Base-by-base conservation (phyloP, 2,329 filamentous ascomycete species). In the Sporothrix luriei region DNA sequence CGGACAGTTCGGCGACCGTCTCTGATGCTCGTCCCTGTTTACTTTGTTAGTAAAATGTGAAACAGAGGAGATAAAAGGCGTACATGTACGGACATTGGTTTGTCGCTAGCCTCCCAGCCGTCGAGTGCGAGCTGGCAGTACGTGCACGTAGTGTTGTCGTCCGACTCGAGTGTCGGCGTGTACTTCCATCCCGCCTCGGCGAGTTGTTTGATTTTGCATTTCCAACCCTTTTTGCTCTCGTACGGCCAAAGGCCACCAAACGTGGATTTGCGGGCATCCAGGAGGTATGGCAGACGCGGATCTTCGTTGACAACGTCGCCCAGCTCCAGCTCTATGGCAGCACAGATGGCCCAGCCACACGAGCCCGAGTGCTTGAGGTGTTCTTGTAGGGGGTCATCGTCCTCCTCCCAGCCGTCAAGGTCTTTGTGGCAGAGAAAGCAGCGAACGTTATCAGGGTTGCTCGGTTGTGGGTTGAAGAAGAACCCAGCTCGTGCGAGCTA, bases 161-260 rank as follows among this genome's bases (percentile, higher is more conserved):
- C 90, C 14, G 89, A 92, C 55, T 94, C 93, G 55, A 87, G 81
- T 6, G 88, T 92, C 0, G 95, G 94, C 29, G 93, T 96, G 80
- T 94, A 97, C 77, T 91, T 93, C 94, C 94, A 99, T 13, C 95
- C 95, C 38, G 93, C 92, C 73, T 94, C 92, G 46, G 92, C 92
- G 82, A 98, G 89, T 89, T 95, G 94, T 74, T 95, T 91, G 0
- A 88, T 89, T 79, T 95, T 96, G 81, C 92, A 96, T 73, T 91
- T 89, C 93, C 93, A 97, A 6, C 91, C 92, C 76, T 89, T 90
- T 81, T 95, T 97, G 2, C 83, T 83, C 73, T 99, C 94, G 75
- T 99, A 92, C 0, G 94, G 93, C 95, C 95, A 99, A 74, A 85
- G 84, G 16, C 87, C 86, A n/a, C 84, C 87, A 79, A 98, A 99